phyloP scores from a whole-genome alignment of 176 grass and related monocot species.

The Phoenix roebelenii region DNA sequence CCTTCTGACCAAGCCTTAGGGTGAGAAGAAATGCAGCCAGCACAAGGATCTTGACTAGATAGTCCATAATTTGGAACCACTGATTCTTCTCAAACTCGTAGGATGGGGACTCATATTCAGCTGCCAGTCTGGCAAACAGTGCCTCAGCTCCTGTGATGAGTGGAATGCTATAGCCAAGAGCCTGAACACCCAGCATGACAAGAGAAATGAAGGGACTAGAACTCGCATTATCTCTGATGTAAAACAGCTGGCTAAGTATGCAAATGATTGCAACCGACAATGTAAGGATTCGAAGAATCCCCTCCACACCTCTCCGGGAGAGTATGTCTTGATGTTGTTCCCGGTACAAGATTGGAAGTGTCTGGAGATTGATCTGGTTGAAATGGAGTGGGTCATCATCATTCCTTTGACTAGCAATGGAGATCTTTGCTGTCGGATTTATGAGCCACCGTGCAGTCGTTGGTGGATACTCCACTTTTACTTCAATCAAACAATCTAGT shows the following conservation, averaged over 20 bases:
- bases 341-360: constrained; percentile 62
- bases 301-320: constrained; percentile 64
- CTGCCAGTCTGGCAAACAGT: constrained; percentile 55
- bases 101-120: constrained; percentile 26
- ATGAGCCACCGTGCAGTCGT: constrained; percentile 75
- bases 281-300: constrained; percentile 61
- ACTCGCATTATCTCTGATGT: constrained; percentile 50
- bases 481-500: constrained; percentile 80
- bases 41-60: constrained; percentile 71
- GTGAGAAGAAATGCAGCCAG: constrained; percentile 62
- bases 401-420: constrained; percentile 42
- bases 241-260: constrained; percentile 52
- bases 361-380: constrained; percentile 44
- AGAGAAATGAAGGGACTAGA: constrained; percentile 62
- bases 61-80: constrained; percentile 64
- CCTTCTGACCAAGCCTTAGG: constrained; percentile 70
- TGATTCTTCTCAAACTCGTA: constrained; percentile 58
- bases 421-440: constrained; percentile 56
- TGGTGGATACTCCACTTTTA: constrained; percentile 73
- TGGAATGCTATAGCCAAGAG: constrained; percentile 67
- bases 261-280: constrained; percentile 44
- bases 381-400: constrained; percentile 40
- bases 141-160: constrained; percentile 79
- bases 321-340: constrained; percentile 68
- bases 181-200: constrained; percentile 78